These are phyloP conservation scores for Tillandsia fasciculata DNA, from an alignment of 176 grass and related monocot species.

Conservation along the genomic window DNA sequence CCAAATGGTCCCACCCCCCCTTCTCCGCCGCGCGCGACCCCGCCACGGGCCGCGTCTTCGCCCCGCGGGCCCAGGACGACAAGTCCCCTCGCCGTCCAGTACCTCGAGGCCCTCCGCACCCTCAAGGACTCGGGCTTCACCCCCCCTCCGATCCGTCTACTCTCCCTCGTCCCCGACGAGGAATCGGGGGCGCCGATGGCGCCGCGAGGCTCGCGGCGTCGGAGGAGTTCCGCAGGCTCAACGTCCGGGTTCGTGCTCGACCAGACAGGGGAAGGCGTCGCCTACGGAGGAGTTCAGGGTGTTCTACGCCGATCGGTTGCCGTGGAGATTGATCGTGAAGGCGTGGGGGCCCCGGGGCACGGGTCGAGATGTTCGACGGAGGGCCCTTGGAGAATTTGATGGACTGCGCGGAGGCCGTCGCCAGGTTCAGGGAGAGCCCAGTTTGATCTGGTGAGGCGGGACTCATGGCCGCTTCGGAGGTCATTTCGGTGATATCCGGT, in stretches of 20 bases:
- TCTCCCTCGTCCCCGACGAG: slow-evolving; percentile 83
- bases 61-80: slow-evolving; percentile 83
- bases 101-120: slow-evolving; percentile 77
- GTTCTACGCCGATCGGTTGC: slow-evolving; percentile 69
- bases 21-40: slow-evolving; percentile 51
- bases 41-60: slow-evolving; percentile 50
- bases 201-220: slow-evolving; percentile 36
- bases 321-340: slow-evolving; percentile 55
- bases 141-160: slow-evolving; percentile 60
- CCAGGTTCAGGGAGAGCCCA: slow-evolving; percentile 58
- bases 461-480: slow-evolving; percentile 36
- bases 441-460: slow-evolving; percentile 53
- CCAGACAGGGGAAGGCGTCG: slow-evolving; percentile 83
- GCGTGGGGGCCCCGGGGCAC: slow-evolving; percentile 54
- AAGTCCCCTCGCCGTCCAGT: slow-evolving; percentile 90
- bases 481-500: slow-evolving; percentile 73
- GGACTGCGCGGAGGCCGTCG: slow-evolving; percentile 47
- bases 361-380: slow-evolving; percentile 74
- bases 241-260: slow-evolving; percentile 79
- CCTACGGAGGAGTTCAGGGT: slow-evolving; percentile 66
- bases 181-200: slow-evolving; percentile 61
- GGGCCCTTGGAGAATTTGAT: slow-evolving; percentile 67
- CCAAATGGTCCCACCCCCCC: slow-evolving; percentile 49
- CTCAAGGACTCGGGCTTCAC: slow-evolving; percentile 45
- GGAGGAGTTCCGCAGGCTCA: slow-evolving; percentile 54